Evolutionary conservation across 1,284 basidiomycete species (phyloP).

Genomic region (Tilletia horrida): DNA sequence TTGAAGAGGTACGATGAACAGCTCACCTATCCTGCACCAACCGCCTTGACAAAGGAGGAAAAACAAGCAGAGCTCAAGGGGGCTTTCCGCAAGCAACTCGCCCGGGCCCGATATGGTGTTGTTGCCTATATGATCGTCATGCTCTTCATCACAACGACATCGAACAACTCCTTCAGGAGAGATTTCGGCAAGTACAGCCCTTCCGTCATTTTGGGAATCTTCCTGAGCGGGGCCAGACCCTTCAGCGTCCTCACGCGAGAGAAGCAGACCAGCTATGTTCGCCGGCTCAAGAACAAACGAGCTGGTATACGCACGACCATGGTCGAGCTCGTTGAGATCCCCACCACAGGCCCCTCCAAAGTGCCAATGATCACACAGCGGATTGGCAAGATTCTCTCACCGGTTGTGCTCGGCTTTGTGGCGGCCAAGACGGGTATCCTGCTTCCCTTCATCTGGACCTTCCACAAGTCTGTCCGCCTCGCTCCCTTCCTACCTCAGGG

Average conservation of each 20-base stretch:
- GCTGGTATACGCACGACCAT: too few species aligned
- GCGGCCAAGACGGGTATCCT: neutral
- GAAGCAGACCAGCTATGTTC: neutral
- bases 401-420: neutral
- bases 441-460: neutral
- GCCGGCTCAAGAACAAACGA: neutral
- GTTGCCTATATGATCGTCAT: neutral
- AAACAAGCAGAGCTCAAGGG: neutral
- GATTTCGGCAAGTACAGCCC: neutral
- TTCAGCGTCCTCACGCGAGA: neutral
- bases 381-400: neutral
- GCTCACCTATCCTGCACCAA: neutral
- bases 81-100: neutral
- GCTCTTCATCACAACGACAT: neutral
- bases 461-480: neutral
- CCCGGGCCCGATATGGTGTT: neutral
- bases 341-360: neutral
- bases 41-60: too few species aligned
- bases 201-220: neutral
- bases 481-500: neutral
- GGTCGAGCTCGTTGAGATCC: neutral
- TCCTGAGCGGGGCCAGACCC: neutral
- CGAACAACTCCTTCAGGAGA: neutral
- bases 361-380: neutral
- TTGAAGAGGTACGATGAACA: constrained; percentile 6